These are phyloP conservation scores for Polytolypa hystricis DNA, from an alignment of 2,329 filamentous ascomycete genomes.

Conservation along the genomic window DNA sequence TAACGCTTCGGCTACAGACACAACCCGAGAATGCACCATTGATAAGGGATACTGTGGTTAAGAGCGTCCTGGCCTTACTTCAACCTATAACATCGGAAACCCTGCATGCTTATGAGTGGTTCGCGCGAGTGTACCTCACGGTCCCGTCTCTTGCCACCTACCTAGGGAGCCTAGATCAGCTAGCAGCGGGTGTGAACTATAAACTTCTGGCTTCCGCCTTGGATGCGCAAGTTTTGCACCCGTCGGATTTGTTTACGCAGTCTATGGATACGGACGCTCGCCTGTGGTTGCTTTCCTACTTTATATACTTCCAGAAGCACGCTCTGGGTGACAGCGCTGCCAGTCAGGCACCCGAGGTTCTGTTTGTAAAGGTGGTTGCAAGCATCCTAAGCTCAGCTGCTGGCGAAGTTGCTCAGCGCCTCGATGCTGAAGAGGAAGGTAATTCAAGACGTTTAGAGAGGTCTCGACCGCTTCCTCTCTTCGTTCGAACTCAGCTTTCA, in stretches of 20 bases:
- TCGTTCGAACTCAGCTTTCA: slow-evolving; percentile 55
- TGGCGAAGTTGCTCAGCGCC: slow-evolving; percentile 39
- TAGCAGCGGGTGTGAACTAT: slow-evolving; percentile 42
- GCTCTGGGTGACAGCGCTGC: slow-evolving; percentile 28
- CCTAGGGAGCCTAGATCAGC: slow-evolving; percentile 27
- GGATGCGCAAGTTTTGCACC: slow-evolving; percentile 20
- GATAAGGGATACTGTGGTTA: slow-evolving; percentile 20
- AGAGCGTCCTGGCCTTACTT: slow-evolving; percentile 31
- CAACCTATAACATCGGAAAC: slow-evolving; percentile 33
- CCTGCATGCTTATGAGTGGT: slow-evolving; percentile 34
- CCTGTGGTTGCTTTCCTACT: slow-evolving; percentile 48
- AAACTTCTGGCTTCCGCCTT: slow-evolving; percentile 35
- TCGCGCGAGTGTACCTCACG: slow-evolving; percentile 36
- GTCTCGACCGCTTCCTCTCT: slow-evolving; percentile 32
- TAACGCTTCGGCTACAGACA: slow-evolving; percentile 21
- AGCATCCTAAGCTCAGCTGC: slow-evolving; percentile 46
- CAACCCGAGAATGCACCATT: slow-evolving; percentile 13
- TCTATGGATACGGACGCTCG: slow-evolving; percentile 30
- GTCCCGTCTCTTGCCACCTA: slow-evolving; percentile 30
- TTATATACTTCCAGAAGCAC: slow-evolving; percentile 47
- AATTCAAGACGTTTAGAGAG: slow-evolving; percentile 19
- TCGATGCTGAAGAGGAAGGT: slow-evolving; percentile 33
- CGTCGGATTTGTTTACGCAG: slow-evolving; percentile 15
- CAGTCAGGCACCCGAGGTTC: slow-evolving; percentile 37
- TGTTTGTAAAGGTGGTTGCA: slow-evolving; percentile 47